Percentiles rank a stretch among this genome's conserved stretches.
These are phyloP conservation scores for Dictyostelium capitatum DNA, from an alignment of 78 protist genomes.

Conservation along the genomic window DNA sequence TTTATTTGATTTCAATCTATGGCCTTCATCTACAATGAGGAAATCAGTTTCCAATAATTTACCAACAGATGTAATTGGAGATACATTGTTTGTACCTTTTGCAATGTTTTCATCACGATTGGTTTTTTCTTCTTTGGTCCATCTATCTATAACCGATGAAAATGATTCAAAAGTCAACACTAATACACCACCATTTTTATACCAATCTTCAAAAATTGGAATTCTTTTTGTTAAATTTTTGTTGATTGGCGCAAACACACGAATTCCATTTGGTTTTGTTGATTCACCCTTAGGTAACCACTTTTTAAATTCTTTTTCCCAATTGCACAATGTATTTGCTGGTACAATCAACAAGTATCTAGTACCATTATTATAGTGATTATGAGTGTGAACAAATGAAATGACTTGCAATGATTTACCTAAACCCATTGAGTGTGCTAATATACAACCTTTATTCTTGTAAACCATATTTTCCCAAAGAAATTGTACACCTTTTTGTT, in stretches of 20 bases:
- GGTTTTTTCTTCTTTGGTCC: background rate
- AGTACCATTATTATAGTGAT: background rate
- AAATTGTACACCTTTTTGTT: constrained; percentile 87
- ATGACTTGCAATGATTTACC: constrained; percentile 89
- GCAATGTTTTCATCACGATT: background rate
- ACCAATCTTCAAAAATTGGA: constrained; percentile 1
- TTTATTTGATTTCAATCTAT: constrained; percentile 70
- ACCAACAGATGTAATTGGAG: background rate
- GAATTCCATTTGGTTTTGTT: background rate
- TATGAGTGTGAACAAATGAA: constrained; percentile 61
- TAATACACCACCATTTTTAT: constrained; percentile 40
- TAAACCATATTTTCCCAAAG: constrained; percentile 73
- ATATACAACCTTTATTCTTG: constrained; percentile 83
- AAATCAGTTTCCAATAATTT: constrained; percentile 52
- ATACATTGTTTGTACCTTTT: background rate
- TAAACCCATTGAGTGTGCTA: constrained; percentile 95
- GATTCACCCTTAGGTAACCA: constrained; percentile 36
- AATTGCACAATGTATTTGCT: constrained; percentile 41
- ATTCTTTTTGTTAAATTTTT: background rate
- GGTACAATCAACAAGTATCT: constrained; percentile 65
- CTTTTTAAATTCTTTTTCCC: constrained; percentile 52
- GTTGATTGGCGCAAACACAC: background rate
- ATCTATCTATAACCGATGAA: background rate
- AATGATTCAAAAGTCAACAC: constrained; percentile 31
- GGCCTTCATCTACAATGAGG: constrained; percentile 92